Base-by-base conservation (phyloP, 768 basidiomycete genomes). In the Agaricus sinodeliciosus region DNA sequence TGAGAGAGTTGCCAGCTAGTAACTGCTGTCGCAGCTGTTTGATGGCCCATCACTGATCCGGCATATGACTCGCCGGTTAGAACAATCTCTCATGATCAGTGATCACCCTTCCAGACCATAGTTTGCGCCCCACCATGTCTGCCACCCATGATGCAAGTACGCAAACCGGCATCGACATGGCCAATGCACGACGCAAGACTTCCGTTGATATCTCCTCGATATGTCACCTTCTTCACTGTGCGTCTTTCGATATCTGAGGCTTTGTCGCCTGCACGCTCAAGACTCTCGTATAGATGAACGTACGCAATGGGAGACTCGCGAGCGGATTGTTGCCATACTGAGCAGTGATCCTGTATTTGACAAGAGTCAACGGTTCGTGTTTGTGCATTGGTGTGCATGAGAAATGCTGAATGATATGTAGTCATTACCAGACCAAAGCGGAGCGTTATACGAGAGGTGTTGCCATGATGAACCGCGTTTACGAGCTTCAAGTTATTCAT, bases 391-490 rank as follows among this genome's bases (percentile, higher is more conserved):
- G 31, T 22, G 34, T 16, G 50, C 19, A 44, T 19, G 34, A 18
- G 19, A 18, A 26, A n/a, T 43, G 12, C 57, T 12, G 50, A 16
- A 16, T 19, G n/a, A 25, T 12, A 27, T 37, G 5, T 46, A 85
- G 84, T 50, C 70, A 78, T 3, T 85, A 81, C 60, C 69, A 83
- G 62, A 73, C 74, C 12, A 76, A 85, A 49, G 72, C 74, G 0
- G 81, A 88, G 48, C 69, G 72, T 9, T 84, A 83, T 58, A 68
- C 75, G 16, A 77, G 78, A 3, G 83, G 75, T 0, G 66, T 85
- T 11, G 65, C 68, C 0, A 74, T 84, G 61, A 76, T 72, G 1
- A 80, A 79, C 49, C 73, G 81, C 15, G 58, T 88, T 8, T 74
- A 72, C 46, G 85, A 87, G 60, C 65, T 89, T n/a, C 70, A 75